Conservation (phyloP, 2,329 filamentous ascomycete genomes). For the Aspergillus sp. region DNA sequence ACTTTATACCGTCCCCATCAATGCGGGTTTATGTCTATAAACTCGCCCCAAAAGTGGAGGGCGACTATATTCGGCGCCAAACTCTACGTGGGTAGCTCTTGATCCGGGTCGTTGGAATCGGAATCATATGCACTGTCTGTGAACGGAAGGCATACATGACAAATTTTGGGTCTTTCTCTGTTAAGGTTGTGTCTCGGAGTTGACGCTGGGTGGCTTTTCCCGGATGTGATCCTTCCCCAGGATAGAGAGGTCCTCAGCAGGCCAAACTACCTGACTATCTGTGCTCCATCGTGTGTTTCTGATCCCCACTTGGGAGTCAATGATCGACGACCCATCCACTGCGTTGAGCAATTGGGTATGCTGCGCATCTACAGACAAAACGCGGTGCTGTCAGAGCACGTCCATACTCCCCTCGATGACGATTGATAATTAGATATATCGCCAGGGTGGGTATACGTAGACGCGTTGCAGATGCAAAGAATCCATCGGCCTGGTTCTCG, state of each 20-base stretch:
- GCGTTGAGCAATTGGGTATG: neutral
- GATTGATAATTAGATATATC: neutral
- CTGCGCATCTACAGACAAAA: neutral
- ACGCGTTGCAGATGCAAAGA: neutral
- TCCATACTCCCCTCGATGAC: neutral
- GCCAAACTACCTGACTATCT: neutral
- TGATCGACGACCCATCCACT: neutral
- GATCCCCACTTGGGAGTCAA: neutral
- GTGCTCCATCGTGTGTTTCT: neutral
- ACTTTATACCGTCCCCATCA: neutral
- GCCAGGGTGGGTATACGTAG: neutral
- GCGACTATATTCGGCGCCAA: neutral
- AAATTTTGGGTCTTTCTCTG: neutral
- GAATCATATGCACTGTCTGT: neutral
- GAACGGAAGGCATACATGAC: neutral
- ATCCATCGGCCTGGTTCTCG: slow-evolving; percentile 9
- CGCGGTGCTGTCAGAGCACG: neutral
- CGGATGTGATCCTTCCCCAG: neutral
- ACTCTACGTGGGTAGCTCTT: neutral
- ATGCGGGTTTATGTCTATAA: neutral
- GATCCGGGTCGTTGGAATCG: neutral
- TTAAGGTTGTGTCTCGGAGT: neutral
- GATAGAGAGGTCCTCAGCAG: neutral
- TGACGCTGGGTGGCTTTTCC: neutral
- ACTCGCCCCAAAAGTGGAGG: neutral